These are phyloP conservation scores for Orbilia brochopaga DNA, from an alignment of 2,329 filamentous ascomycete species.

Conservation along the genomic window DNA sequence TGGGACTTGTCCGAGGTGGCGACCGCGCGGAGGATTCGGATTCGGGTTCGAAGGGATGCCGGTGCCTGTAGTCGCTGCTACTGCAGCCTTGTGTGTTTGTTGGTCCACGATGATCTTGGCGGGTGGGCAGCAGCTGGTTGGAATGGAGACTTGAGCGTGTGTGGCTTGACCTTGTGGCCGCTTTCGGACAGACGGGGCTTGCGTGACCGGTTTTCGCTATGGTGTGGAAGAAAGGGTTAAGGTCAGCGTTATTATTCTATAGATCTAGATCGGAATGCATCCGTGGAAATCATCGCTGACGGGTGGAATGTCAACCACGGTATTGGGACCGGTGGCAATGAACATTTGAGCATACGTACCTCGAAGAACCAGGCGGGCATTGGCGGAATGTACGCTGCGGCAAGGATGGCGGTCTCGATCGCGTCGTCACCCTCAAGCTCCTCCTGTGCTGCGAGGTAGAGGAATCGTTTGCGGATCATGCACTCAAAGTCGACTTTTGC, in stretches of 20 bases:
- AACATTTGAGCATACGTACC: slow-evolving; percentile 16
- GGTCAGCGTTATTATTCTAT: not conserved
- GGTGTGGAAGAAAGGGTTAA: slow-evolving; percentile 17
- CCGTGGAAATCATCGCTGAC: not conserved
- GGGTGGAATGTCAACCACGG: slow-evolving; percentile 23
- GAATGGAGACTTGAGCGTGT: slow-evolving; percentile 20
- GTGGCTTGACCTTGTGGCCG: slow-evolving; percentile 18
- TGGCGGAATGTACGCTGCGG: slow-evolving; percentile 42
- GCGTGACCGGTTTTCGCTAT: slow-evolving; percentile 45
- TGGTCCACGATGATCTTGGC: slow-evolving; percentile 25
- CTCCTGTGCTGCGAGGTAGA: slow-evolving; percentile 18
- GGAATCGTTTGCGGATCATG: slow-evolving; percentile 47
- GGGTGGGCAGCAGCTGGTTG: not conserved
- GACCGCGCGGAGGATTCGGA: not conserved
- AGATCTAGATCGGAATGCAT: slow-evolving; percentile 1
- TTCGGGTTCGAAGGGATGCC: not conserved
- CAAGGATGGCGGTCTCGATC: slow-evolving; percentile 24
- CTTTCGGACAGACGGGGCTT: slow-evolving; percentile 32
- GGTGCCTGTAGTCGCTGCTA: not conserved
- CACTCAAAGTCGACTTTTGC: slow-evolving; percentile 48
- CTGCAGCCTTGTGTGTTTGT: not conserved
- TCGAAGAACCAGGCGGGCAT: slow-evolving; percentile 51
- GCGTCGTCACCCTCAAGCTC: slow-evolving; percentile 18
- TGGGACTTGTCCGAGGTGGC: not conserved
- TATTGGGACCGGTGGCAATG: slow-evolving; percentile 16